Conservation (phyloP, 2,329 filamentous ascomycete species). For the Cercospora nicotianae region DNA sequence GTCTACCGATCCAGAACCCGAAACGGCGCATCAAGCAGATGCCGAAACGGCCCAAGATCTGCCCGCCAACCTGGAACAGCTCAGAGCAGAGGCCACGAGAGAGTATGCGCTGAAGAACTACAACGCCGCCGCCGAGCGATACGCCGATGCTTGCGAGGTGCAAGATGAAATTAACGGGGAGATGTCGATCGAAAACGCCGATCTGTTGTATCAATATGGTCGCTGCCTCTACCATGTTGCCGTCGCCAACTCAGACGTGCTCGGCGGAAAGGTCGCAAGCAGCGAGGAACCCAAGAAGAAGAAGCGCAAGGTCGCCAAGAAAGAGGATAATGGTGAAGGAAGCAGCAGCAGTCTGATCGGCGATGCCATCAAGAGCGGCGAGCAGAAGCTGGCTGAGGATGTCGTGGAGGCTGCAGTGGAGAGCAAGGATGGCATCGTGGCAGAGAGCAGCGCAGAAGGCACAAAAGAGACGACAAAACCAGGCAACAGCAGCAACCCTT, state of each 20-base stretch:
- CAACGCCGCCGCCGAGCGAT: slow-evolving; percentile 79
- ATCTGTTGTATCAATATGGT: slow-evolving; percentile 91
- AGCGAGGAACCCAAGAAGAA: slow-evolving; percentile 58
- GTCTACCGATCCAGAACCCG: background rate
- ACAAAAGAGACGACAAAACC: slow-evolving; percentile 41
- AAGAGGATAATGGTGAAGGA: slow-evolving; percentile 24
- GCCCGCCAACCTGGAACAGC: slow-evolving; percentile 55
- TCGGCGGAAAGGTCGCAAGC: slow-evolving; percentile 74
- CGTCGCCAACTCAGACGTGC: slow-evolving; percentile 88
- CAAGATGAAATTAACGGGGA: slow-evolving; percentile 92
- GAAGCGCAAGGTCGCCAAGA: slow-evolving; percentile 40
- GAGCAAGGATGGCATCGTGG: slow-evolving; percentile 45
- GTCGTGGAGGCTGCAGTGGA: slow-evolving; percentile 44
- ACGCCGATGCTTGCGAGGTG: slow-evolving; percentile 82
- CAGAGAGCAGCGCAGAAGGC: slow-evolving; percentile 48
- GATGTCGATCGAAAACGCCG: slow-evolving; percentile 84
- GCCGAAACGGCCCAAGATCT: slow-evolving; percentile 25
- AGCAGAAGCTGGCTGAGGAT: slow-evolving; percentile 47
- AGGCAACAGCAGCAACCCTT: slow-evolving; percentile 64
- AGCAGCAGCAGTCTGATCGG: slow-evolving; percentile 32
- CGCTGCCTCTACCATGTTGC: slow-evolving; percentile 92
- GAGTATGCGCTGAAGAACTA: slow-evolving; percentile 90
- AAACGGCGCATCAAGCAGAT: slow-evolving; percentile 12
- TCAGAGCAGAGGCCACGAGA: slow-evolving; percentile 76
- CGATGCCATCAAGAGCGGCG: slow-evolving; percentile 37